phyloP scores from a whole-genome alignment of 345 rosid genomes.

The Eucalyptus microcorys region DNA sequence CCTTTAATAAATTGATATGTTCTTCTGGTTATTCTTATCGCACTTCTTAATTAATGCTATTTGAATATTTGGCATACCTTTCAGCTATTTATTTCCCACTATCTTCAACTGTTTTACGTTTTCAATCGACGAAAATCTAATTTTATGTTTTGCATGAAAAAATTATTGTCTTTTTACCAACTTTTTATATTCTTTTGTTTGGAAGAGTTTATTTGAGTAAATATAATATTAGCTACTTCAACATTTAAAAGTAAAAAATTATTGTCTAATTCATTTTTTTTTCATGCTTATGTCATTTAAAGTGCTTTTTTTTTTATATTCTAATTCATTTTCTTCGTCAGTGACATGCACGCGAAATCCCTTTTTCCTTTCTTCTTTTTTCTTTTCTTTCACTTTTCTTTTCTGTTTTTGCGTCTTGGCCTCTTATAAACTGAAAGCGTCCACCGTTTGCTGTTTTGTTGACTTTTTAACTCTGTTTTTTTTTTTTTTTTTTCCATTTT shows the following conservation, averaged over 20 bases:
- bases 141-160: too few species aligned
- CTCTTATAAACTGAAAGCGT: too few species aligned
- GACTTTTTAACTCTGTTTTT: too few species aligned
- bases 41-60: not conserved
- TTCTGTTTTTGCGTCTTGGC: too few species aligned
- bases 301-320: too few species aligned
- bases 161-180: too few species aligned
- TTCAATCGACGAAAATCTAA: not conserved
- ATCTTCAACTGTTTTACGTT: not conserved
- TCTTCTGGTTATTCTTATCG: not conserved
- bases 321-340: too few species aligned
- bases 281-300: not conserved
- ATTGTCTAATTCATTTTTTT: not conserved
- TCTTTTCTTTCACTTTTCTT: too few species aligned
- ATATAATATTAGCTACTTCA: not conserved
- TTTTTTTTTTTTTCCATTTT: too few species aligned
- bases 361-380: not conserved
- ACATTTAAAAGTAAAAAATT: not conserved
- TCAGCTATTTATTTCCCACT: too few species aligned
- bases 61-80: not conserved
- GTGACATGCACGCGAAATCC: not conserved
- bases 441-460: too few species aligned
- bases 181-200: not conserved
- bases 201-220: not conserved
- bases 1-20: not conserved